These are phyloP conservation scores for Echites panduratus DNA, from an alignment of 257 asterid genomes.

Conservation along the genomic window DNA sequence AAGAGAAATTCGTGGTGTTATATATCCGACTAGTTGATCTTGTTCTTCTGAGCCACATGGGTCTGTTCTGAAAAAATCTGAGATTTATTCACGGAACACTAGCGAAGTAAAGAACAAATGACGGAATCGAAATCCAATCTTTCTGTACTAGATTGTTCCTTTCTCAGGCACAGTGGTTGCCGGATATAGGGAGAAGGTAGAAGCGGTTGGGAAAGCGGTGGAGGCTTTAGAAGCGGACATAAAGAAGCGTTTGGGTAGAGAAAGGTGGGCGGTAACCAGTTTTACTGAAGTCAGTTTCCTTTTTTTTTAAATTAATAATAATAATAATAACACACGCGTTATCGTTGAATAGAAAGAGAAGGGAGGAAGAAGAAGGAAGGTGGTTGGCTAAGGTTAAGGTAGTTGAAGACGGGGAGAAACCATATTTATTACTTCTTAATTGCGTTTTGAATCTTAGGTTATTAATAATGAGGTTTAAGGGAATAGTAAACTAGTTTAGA, in stretches of 20 bases:
- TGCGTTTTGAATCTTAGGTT: neutral
- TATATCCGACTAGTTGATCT: constrained; percentile 51
- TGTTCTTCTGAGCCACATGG: constrained; percentile 79
- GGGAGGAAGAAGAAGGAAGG: neutral
- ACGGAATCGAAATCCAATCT: constrained; percentile 1
- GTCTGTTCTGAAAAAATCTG: constrained; percentile 21
- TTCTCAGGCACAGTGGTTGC: constrained; percentile 4
- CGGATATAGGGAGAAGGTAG: constrained; percentile 17
- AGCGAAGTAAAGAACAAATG: neutral
- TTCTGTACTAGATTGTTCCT: neutral
- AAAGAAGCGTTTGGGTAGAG: neutral
- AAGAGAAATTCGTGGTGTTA: constrained; percentile 42
- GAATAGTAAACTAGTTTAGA: neutral
- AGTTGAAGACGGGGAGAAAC: constrained; percentile 9
- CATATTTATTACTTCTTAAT: constrained; percentile 3
- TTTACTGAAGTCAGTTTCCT: constrained; percentile 7
- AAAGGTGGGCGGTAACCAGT: constrained; percentile 9
- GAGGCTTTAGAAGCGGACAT: neutral
- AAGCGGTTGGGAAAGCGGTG: constrained; percentile 36
- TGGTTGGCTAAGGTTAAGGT: constrained; percentile 9
- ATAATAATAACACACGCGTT: neutral
- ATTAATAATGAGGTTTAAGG: neutral
- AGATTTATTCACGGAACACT: neutral
- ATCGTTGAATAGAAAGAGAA: neutral
- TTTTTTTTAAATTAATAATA: neutral